Evolutionary conservation across 805 yeast genomes (phyloP).

Genomic region (Sugiyamaella chiloensis): DNA sequence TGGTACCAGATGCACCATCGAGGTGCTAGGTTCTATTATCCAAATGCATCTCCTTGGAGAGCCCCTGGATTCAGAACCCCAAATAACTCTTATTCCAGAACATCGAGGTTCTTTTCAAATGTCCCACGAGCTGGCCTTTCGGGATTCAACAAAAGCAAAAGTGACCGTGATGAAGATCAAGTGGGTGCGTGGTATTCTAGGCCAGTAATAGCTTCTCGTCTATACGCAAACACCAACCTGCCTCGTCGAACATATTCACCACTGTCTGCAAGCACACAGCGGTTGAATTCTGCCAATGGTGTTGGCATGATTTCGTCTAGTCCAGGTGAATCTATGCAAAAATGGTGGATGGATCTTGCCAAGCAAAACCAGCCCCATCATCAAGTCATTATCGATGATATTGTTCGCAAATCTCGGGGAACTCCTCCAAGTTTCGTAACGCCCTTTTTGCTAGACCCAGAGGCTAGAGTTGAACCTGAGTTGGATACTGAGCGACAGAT

Average conservation of each 20-base stretch:
- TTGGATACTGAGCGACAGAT: background rate
- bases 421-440: slow-evolving; percentile 1
- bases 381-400: background rate
- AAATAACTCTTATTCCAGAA: background rate
- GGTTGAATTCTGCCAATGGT: too few species aligned
- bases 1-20: background rate
- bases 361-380: background rate
- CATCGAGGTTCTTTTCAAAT: too few species aligned
- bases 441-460: slow-evolving; percentile 1
- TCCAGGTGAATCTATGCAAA: too few species aligned
- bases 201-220: too few species aligned
- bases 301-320: too few species aligned
- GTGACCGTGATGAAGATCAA: too few species aligned
- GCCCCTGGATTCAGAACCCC: background rate
- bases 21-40: background rate
- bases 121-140: background rate
- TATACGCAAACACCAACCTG: too few species aligned
- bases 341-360: too few species aligned
- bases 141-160: too few species aligned
- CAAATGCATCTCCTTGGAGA: background rate
- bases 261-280: too few species aligned
- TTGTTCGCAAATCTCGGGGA: background rate
- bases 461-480: background rate
- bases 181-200: too few species aligned
- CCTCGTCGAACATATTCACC: too few species aligned